Evolutionary conservation across 306 rosid species (phyloP), one percentile per base, ranked within the genome.

Genomic region (Casuarina cunninghamiana): DNA sequence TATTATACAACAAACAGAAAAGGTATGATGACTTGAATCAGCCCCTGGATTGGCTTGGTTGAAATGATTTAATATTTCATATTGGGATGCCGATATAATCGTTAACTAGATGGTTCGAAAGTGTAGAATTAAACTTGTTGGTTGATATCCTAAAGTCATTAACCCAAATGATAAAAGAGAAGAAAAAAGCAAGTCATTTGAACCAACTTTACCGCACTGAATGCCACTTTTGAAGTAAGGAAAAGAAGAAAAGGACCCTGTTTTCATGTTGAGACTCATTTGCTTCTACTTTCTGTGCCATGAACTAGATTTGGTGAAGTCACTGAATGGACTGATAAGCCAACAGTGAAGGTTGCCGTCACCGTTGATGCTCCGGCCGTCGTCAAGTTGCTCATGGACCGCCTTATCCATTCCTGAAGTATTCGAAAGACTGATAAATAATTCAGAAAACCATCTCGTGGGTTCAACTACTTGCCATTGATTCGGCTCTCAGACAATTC

Each of bases 291-390:
- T 45, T 62, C 21, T 55, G 53, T 85, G 82, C n/a, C 42, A 66
- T 76, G 41, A 77, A 72, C 73, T 83, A 94, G 97, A 89, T 95
- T 90, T 79, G 96, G 75, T 3, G 97, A 95, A 87, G 79, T 81
- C 53, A 91, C 92, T 44, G 98, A 91, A 76, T 95, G 98, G 98
- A 87, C 90, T 5, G 83, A 88, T 75, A 87, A 81, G 81, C 97
- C 97, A 12, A 61, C 91, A 0, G 95, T 91, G 79, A 95, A 91
- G 89, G 97, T 95, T 26, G 98, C 97, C 3, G 97, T 95, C 76
- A 95, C 97, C 6, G 97, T 92, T 71, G 97, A 92, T 81, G 97
- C 97, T 71, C 95, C 93, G 0, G 72, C 81, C 39, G 87, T 83
- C 41, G 72, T 88, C 62, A 88, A 88, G 74, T 26, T 92, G 87